These are phyloP conservation scores for Neurospora africana DNA, from an alignment of 495 filamentous ascomycete genomes.

Conservation along the genomic window DNA sequence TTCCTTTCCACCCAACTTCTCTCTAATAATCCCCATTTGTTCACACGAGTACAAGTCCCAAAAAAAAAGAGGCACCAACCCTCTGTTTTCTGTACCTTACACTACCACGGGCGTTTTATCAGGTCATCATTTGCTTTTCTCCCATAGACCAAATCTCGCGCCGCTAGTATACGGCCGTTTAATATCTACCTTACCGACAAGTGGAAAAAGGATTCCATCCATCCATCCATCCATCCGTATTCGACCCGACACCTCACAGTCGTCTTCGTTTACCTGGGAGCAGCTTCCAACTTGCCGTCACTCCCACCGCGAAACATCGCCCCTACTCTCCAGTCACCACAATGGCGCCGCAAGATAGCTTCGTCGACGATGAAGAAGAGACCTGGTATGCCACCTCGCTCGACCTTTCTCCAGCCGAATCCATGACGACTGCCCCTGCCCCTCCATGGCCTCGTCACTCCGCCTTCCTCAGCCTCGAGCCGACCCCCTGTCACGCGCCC, in stretches of 20 bases:
- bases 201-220: background rate
- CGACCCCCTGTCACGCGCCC: background rate
- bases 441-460: slow-evolving; percentile 2
- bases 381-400: slow-evolving; percentile 52
- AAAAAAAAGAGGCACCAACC: background rate
- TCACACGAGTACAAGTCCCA: background rate
- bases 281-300: slow-evolving; percentile 1
- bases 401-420: background rate
- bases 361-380: slow-evolving; percentile 96
- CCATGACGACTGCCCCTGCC: background rate
- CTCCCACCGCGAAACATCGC: slow-evolving; percentile 10
- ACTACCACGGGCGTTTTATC: slow-evolving; percentile 12
- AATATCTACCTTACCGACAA: slow-evolving; percentile 9
- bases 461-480: background rate
- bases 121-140: slow-evolving; percentile 11
- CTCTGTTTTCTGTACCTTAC: slow-evolving; percentile 15
- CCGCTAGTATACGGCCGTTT: slow-evolving; percentile 2
- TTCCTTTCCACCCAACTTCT: slow-evolving; percentile 16
- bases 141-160: slow-evolving; percentile 2
- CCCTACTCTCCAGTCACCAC: slow-evolving; percentile 22
- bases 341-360: slow-evolving; percentile 81
- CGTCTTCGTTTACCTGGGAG: slow-evolving; percentile 3
- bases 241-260: background rate
- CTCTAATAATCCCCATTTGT: background rate
- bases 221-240: background rate